Conservation (phyloP, 441 rosid species). For the Erodium moschatum region DNA sequence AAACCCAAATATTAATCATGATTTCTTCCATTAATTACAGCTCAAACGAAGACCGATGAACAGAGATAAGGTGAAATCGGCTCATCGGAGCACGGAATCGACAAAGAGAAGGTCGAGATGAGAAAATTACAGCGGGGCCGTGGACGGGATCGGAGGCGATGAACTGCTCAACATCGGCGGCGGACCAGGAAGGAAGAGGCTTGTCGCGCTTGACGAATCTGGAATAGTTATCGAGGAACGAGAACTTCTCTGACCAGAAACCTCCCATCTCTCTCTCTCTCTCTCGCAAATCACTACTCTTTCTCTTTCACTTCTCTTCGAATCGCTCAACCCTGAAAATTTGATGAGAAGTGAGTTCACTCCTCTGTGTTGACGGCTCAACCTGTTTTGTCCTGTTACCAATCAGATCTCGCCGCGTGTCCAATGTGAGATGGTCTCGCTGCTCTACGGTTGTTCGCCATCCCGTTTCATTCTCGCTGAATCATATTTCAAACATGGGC, state of each 20-base stretch:
- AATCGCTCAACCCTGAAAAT: background rate
- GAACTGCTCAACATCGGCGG: constrained; percentile 69
- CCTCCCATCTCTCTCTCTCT: constrained; percentile 23
- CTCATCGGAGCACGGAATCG: background rate
- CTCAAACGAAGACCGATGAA: background rate
- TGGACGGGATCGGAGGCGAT: constrained; percentile 78
- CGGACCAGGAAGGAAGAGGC: constrained; percentile 72
- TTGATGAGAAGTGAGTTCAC: background rate
- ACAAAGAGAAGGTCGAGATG: background rate
- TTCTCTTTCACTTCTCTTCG: background rate
- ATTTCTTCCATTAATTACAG: background rate
- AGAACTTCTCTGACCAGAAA: constrained; percentile 53
- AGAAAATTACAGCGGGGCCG: constrained; percentile 59
- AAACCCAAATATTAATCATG: too few species aligned
- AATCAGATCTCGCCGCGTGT: background rate
- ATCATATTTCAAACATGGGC: too few species aligned
- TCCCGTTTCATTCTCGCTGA: too few species aligned
- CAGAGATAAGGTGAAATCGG: background rate
- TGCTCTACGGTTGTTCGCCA: background rate
- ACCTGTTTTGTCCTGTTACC: background rate
- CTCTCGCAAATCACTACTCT: background rate
- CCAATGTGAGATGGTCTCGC: background rate
- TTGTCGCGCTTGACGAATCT: constrained; percentile 43
- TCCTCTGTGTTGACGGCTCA: background rate
- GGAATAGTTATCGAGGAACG: constrained; percentile 47